phyloP scores from a whole-genome alignment of 2,329 filamentous ascomycete genomes.

The Metarhizium brunneum region DNA sequence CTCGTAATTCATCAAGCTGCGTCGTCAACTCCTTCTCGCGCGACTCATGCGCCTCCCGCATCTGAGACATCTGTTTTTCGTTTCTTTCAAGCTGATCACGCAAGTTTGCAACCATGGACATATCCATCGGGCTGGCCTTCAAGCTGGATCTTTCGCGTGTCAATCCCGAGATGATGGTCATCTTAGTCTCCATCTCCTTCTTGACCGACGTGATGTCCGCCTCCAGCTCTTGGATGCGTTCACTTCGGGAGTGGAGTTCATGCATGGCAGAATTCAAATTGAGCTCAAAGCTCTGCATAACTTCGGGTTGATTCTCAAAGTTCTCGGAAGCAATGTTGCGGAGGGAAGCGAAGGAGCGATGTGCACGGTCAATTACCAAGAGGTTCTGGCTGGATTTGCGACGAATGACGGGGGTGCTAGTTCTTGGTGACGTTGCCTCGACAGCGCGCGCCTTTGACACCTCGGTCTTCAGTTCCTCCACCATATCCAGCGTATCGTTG shows the following conservation, averaged over 20 bases:
- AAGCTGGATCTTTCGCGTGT: conserved; percentile 89
- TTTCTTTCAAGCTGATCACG: conserved; percentile 82
- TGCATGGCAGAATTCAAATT: conserved; percentile 89
- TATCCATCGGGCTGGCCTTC: conserved; percentile 76
- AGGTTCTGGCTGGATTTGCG: conserved; percentile 89
- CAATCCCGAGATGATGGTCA: conserved; percentile 87
- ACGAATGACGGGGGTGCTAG: conserved; percentile 70
- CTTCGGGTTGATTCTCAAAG: conserved; percentile 72
- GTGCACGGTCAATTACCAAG: conserved; percentile 79
- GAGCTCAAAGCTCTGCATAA: conserved; percentile 85
- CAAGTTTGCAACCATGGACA: conserved; percentile 79
- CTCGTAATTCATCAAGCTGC: conserved; percentile 61
- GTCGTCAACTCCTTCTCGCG: conserved; percentile 66
- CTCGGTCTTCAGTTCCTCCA: conserved; percentile 86
- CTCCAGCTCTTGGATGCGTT: conserved; percentile 85
- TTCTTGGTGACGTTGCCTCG: conserved; percentile 51
- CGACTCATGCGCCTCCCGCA: conserved; percentile 62
- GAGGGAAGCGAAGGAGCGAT: conserved; percentile 81
- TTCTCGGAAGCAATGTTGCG: conserved; percentile 82
- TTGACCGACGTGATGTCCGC: conserved; percentile 72
- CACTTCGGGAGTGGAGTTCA: conserved; percentile 77
- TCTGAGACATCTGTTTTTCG: conserved; percentile 66
- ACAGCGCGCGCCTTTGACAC: conserved; percentile 64
- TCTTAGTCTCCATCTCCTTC: conserved; percentile 96
- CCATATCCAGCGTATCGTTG: conserved; percentile 69